Base-by-base conservation (phyloP, 2,329 filamentous ascomycete species). In the Pseudogymnoascus sp. region DNA sequence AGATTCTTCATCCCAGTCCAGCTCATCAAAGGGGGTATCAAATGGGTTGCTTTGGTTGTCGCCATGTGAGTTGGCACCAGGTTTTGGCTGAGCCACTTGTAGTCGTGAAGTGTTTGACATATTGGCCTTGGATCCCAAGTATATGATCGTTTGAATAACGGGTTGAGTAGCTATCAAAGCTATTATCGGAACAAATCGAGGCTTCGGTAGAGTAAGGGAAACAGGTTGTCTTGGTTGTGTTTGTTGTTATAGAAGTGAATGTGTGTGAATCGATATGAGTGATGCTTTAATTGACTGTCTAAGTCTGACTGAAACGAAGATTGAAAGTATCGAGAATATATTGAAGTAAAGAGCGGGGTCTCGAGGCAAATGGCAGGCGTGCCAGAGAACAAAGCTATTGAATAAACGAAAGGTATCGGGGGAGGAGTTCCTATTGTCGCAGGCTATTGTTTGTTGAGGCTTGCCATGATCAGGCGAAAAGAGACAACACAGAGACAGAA, bases 21-120 rank as follows among this genome's bases (percentile, higher is more conserved):
- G 23, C 14, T 46, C 62, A 34, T 66, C 66, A 21, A 69, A 70
- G 18, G 65, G 28, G 21, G 67, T 66, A 62, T 69, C 59, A 62
- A 69, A 72, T 63, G 70, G 66, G 63, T 71, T 71, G 31, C 63
- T 62, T 14, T 25, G n/a, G 31, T 12, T 46, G 36, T 40, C n/a
- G 11, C n/a, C 14, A 11, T 50, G 60, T 59, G 28, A 25, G 38
- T 21, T 28, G 28, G 7, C 40, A 59, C 40, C 28, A n/a, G 5
- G 25, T n/a, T 31, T 56, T 12, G 50, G 50, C 28, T 34, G 50
- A 11, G 28, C 50, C 28, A 56, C 50, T 56, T 16, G n/a, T 34
- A 56, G 34, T 12, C 50, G 50, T 5, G n/a, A 2, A 31, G 50
- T 56, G 28, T 56, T 10, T 5, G 25, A 18, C 46, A 56, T 56